Conservation (phyloP, 164 flowering plant genomes). For the Vitis riparia region DNA sequence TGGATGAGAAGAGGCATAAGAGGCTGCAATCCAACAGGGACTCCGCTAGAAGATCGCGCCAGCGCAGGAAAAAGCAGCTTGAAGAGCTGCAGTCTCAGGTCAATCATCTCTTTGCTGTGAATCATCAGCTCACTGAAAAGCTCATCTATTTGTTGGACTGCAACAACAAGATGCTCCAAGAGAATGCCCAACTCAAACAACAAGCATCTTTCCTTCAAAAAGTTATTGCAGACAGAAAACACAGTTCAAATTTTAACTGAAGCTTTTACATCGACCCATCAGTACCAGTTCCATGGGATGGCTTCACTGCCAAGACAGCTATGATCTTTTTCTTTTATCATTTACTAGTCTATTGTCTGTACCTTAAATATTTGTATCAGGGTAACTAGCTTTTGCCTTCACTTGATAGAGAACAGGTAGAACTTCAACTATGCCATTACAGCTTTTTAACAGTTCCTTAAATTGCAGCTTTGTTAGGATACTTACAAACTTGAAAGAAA, state of each 20-base stretch:
- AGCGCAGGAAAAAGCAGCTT: constrained; percentile 37
- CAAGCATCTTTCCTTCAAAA: constrained; percentile 24
- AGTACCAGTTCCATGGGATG: background rate
- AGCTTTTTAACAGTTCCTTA: background rate
- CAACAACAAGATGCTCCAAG: constrained; percentile 37
- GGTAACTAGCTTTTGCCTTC: background rate
- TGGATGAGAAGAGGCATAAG: constrained; percentile 22
- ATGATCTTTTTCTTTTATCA: background rate
- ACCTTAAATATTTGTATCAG: background rate
- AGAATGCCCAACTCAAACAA: constrained; percentile 36
- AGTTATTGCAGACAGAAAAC: constrained; percentile 14
- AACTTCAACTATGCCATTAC: background rate
- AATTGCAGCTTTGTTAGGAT: background rate
- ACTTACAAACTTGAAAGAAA: too few species aligned
- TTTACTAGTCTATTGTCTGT: too few species aligned
- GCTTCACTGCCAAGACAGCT: background rate
- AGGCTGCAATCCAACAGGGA: constrained; percentile 43
- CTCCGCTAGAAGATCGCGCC: constrained; percentile 40
- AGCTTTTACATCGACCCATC: constrained; percentile 5
- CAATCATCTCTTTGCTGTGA: constrained; percentile 21
- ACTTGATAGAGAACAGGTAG: background rate
- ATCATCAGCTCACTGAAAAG: constrained; percentile 38
- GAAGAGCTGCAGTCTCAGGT: constrained; percentile 35
- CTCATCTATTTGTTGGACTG: constrained; percentile 27
- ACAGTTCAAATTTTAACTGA: constrained; percentile 10